These are phyloP conservation scores for Bryopsis sp. DNA, from an alignment of 139 green algal genomes.

Conservation along the genomic window DNA sequence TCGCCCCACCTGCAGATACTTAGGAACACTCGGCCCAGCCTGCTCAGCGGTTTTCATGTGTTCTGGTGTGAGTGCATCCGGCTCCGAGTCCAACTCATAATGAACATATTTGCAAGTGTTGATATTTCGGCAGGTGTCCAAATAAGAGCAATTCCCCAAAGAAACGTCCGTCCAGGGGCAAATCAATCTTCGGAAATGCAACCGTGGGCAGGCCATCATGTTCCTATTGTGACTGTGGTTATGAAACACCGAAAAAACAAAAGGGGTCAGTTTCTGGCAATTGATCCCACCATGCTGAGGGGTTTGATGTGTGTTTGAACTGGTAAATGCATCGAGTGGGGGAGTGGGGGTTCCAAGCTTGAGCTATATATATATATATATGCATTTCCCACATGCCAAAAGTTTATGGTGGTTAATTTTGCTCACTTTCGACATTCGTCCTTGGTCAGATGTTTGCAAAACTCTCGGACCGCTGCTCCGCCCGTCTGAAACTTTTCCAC, in stretches of 20 bases:
- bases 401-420: not conserved
- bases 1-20: constrained; percentile 23
- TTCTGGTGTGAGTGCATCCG: constrained; percentile 25
- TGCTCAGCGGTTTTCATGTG: constrained; percentile 15
- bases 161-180: constrained; percentile 57
- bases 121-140: constrained; percentile 70
- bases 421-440: constrained; percentile 53
- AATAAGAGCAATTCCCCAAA: constrained; percentile 76
- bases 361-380: not conserved
- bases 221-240: constrained; percentile 19
- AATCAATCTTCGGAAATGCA: constrained; percentile 58
- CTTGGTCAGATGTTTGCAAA: constrained; percentile 67
- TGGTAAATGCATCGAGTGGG: too few relatives aligned
- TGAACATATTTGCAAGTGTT: constrained; percentile 55
- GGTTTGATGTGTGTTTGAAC: too few relatives aligned
- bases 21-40: constrained; percentile 12
- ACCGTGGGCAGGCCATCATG: constrained; percentile 24
- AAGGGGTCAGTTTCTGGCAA: not conserved
- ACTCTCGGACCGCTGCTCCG: constrained; percentile 51
- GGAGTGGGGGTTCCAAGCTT: too few relatives aligned
- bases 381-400: not conserved
- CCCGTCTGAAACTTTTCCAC: constrained; percentile 63
- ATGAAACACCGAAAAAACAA: too few relatives aligned
- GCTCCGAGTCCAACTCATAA: constrained; percentile 60
- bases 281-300: not conserved